Percentiles rank a stretch among this genome's conserved stretches.
Conservation (phyloP, 164 flowering plant genomes). For the Brasenia schreberi region DNA sequence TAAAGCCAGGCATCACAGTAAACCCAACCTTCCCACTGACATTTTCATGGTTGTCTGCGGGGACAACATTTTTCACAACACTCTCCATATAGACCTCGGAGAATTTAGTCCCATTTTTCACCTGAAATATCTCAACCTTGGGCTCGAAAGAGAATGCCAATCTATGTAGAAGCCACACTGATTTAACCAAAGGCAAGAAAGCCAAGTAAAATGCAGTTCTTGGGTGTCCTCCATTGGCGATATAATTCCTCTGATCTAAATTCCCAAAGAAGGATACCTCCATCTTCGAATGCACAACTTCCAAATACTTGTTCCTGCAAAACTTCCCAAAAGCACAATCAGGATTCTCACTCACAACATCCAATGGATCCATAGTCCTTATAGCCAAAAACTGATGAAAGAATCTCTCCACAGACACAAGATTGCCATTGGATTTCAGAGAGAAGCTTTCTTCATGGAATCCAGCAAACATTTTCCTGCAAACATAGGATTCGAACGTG, state of each 20-base stretch:
- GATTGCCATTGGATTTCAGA: conserved; percentile 27
- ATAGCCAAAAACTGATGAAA: conserved; percentile 72
- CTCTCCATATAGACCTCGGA: conserved; percentile 92
- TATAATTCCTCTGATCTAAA: conserved; percentile 72
- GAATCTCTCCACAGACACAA: conserved; percentile 43
- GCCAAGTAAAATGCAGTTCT: conserved; percentile 93
- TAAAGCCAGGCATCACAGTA: conserved; percentile 95
- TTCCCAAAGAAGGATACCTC: conserved; percentile 90
- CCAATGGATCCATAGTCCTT: conserved; percentile 67
- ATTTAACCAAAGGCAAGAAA: conserved; percentile 75
- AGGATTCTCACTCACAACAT: conserved; percentile 63
- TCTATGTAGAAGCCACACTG: conserved; percentile 84
- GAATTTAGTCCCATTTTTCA: conserved; percentile 66
- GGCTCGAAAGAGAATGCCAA: conserved; percentile 78
- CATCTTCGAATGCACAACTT: conserved; percentile 80
- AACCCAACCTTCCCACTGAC: conserved; percentile 57
- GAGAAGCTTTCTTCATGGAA: conserved; percentile 71
- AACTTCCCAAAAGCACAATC: conserved; percentile 72
- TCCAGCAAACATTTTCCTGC: conserved; percentile 81
- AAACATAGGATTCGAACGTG: conserved; percentile 86
- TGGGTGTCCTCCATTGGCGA: conserved; percentile 85
- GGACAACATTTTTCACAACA: conserved; percentile 49
- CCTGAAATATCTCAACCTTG: conserved; percentile 59
- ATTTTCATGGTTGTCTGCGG: conserved; percentile 28
- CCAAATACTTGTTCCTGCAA: conserved; percentile 69